phyloP scores from a whole-genome alignment of 139 green algal genomes.

The Klebsormidium nitens region DNA sequence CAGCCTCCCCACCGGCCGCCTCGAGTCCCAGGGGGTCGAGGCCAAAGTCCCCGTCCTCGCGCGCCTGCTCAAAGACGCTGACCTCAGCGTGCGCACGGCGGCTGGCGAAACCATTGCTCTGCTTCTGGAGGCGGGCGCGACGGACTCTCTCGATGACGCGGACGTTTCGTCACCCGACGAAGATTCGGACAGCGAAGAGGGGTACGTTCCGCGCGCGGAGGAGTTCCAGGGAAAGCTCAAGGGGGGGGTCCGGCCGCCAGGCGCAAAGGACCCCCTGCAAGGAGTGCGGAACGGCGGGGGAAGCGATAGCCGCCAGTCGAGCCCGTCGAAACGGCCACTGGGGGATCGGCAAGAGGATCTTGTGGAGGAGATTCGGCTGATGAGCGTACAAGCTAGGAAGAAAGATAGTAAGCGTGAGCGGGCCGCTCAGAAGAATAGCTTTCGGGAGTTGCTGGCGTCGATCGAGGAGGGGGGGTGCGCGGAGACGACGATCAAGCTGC shows the following conservation, averaged over 20 bases:
- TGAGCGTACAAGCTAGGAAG: slow-evolving; percentile 15
- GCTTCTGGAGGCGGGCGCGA: slow-evolving; percentile 6
- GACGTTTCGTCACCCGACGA: too few relatives aligned
- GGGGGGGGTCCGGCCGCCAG: too few relatives aligned
- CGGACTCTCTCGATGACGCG: too few relatives aligned
- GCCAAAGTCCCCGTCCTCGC: background rate
- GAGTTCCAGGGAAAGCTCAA: too few relatives aligned
- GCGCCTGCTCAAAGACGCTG: slow-evolving; percentile 7
- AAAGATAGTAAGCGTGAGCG: slow-evolving; percentile 19
- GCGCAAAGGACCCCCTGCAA: too few relatives aligned
- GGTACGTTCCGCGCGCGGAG: too few relatives aligned
- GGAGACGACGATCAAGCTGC: slow-evolving; percentile 27
- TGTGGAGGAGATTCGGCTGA: slow-evolving; percentile 26
- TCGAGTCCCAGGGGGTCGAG: background rate
- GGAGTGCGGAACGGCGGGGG: too few relatives aligned
- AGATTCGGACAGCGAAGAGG: too few relatives aligned
- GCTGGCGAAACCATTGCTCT: slow-evolving; percentile 11
- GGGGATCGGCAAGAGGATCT: slow-evolving; percentile 1
- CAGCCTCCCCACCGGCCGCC: background rate
- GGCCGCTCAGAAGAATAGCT: slow-evolving; percentile 10
- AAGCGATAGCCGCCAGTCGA: too few relatives aligned
- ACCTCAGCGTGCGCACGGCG: slow-evolving; percentile 2
- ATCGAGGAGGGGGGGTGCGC: slow-evolving; percentile 15
- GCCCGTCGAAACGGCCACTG: too few relatives aligned
- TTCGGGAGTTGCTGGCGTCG: slow-evolving; percentile 19